These are phyloP conservation scores for Tolypocladium tropicale DNA, from an alignment of 2,329 filamentous ascomycete genomes.

Conservation along the genomic window DNA sequence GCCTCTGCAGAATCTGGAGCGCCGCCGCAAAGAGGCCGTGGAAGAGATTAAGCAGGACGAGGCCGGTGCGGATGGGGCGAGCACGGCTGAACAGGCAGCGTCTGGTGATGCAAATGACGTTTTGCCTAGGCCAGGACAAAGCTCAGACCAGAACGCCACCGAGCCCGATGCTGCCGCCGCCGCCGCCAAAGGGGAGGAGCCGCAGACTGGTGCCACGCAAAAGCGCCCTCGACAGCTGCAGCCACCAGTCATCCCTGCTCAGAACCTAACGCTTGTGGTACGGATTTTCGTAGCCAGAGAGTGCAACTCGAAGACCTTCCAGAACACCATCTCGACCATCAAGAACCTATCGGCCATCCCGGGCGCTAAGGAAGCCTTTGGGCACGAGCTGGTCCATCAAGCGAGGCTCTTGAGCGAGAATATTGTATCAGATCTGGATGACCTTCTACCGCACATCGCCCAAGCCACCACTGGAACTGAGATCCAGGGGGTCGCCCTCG, in stretches of 20 bases:
- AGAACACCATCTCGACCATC: slow-evolving; percentile 95
- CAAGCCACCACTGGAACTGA: slow-evolving; percentile 84
- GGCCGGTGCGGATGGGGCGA: slow-evolving; percentile 25
- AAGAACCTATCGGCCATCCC: slow-evolving; percentile 94
- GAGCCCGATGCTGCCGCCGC: slow-evolving; percentile 12
- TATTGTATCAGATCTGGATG: slow-evolving; percentile 75
- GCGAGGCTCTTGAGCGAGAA: slow-evolving; percentile 75
- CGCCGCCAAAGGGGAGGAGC: slow-evolving; percentile 17
- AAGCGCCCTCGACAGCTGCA: slow-evolving; percentile 53
- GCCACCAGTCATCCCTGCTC: slow-evolving; percentile 75
- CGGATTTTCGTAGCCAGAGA: slow-evolving; percentile 93
- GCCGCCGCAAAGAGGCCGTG: slow-evolving; percentile 66
- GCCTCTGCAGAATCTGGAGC: slow-evolving; percentile 71
- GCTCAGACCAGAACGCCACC: slow-evolving; percentile 10
- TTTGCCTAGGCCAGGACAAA: slow-evolving; percentile 16
- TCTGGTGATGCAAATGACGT: slow-evolving; percentile 6
- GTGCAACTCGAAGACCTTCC: slow-evolving; percentile 95
- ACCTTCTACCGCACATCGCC: slow-evolving; percentile 76
- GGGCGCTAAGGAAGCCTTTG: slow-evolving; percentile 80
- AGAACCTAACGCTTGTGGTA: slow-evolving; percentile 88
- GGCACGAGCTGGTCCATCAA: slow-evolving; percentile 83
- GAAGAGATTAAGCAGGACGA: slow-evolving; percentile 38
- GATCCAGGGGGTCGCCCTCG: slow-evolving; percentile 85
- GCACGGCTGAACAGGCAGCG: slow-evolving; percentile 10
- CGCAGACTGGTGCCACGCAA: slow-evolving; percentile 28